Evolutionary conservation across 2,329 filamentous ascomycete species (phyloP).

Genomic region (Metarhizium anisopliae): DNA sequence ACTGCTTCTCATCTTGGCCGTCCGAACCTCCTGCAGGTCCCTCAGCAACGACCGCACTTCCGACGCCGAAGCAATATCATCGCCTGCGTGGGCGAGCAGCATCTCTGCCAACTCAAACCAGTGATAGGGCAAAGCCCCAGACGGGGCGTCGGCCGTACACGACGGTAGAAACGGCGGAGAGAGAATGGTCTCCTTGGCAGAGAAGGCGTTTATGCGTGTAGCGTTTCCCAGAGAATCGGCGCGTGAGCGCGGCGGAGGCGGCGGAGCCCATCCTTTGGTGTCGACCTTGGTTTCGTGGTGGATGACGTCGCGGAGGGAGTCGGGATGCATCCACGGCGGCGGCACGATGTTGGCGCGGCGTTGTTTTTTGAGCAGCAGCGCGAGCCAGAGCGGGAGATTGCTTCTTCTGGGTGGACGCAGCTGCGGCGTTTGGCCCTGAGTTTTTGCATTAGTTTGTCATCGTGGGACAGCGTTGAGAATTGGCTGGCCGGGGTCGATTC

Average conservation of each 20-base stretch:
- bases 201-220: constrained; percentile 17
- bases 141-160: constrained; percentile 59
- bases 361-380: constrained; percentile 88
- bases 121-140: constrained; percentile 77
- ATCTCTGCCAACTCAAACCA: constrained; percentile 90
- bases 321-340: constrained; percentile 76
- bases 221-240: constrained; percentile 37
- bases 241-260: constrained; percentile 55
- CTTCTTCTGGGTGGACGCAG: constrained; percentile 75
- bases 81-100: constrained; percentile 72
- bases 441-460: neutral
- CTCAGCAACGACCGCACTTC: constrained; percentile 66
- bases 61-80: constrained; percentile 69
- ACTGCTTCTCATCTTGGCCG: constrained; percentile 77
- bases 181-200: constrained; percentile 26
- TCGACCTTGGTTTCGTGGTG: constrained; percentile 69
- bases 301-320: constrained; percentile 69
- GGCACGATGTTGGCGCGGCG: constrained; percentile 86
- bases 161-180: constrained; percentile 72
- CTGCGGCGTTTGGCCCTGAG: constrained; percentile 65
- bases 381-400: constrained; percentile 84
- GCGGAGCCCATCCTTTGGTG: constrained; percentile 65
- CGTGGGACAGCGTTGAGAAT: neutral
- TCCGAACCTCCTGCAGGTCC: constrained; percentile 78
- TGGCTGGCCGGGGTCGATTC: neutral